Percentiles rank a stretch among this genome's conserved stretches.
Evolutionary conservation across 2,329 filamentous ascomycete species (phyloP).

Genomic region (Aspergillus terreus): DNA sequence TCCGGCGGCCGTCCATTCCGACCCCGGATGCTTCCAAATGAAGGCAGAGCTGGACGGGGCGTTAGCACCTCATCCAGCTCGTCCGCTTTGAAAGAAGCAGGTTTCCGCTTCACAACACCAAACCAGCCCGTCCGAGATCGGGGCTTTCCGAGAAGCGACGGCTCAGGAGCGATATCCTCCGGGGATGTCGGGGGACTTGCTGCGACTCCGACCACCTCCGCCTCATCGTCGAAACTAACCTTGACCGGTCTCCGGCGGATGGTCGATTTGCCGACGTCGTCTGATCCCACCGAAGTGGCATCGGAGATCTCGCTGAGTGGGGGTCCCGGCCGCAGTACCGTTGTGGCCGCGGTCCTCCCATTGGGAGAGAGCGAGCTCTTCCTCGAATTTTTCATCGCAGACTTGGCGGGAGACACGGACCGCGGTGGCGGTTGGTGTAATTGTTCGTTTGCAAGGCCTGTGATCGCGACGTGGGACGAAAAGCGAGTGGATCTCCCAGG

Average conservation of each 20-base stretch:
- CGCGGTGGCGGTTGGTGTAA: slow-evolving; percentile 57
- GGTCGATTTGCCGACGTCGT: slow-evolving; percentile 37
- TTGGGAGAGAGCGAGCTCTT: slow-evolving; percentile 39
- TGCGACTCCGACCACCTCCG: slow-evolving; percentile 46
- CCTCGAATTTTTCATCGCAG: slow-evolving; percentile 56
- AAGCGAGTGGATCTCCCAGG: slow-evolving; percentile 57
- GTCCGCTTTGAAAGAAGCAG: slow-evolving; percentile 36
- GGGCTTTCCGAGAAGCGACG: slow-evolving; percentile 30
- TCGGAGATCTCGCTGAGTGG: slow-evolving; percentile 56
- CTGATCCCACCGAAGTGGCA: slow-evolving; percentile 48
- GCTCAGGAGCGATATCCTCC: slow-evolving; percentile 35
- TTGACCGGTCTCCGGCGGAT: slow-evolving; percentile 53
- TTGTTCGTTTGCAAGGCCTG: slow-evolving; percentile 41
- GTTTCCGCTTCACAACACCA: slow-evolving; percentile 32
- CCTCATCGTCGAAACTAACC: slow-evolving; percentile 67
- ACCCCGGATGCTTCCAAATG: slow-evolving; percentile 60
- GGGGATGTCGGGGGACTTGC: slow-evolving; percentile 40
- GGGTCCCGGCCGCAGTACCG: slow-evolving; percentile 22
- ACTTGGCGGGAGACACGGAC: slow-evolving; percentile 60
- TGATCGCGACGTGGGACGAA: slow-evolving; percentile 48
- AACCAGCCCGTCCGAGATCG: slow-evolving; percentile 36
- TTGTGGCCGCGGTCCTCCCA: slow-evolving; percentile 16
- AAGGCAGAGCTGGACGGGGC: slow-evolving; percentile 57
- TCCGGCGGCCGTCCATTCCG: slow-evolving; percentile 28
- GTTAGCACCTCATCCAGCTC: slow-evolving; percentile 56